Conservation (phyloP, 1,284 basidiomycete genomes). For the Lentinula novae-zelandiae region DNA sequence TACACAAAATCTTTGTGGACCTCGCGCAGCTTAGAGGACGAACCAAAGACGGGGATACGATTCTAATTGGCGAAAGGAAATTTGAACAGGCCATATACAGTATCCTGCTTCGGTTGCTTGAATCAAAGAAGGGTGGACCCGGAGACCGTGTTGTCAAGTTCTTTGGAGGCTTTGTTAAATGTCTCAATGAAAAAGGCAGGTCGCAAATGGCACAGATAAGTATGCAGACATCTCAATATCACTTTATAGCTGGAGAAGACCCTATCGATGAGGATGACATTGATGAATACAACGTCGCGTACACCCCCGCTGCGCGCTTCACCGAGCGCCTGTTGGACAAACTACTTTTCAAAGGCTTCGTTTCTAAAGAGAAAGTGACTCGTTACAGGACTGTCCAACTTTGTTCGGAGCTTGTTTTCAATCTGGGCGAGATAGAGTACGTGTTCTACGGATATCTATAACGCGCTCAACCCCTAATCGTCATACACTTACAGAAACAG, state of each 20-base stretch:
- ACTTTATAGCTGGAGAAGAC: slow-evolving; percentile 22
- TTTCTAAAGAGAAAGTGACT: slow-evolving; percentile 87
- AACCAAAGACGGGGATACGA: slow-evolving; percentile 22
- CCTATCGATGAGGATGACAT: slow-evolving; percentile 17
- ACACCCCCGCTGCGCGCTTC: slow-evolving; percentile 75
- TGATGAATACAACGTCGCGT: slow-evolving; percentile 39
- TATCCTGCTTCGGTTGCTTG: slow-evolving; percentile 63
- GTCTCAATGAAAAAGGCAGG: slow-evolving; percentile 76
- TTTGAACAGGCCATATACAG: slow-evolving; percentile 76
- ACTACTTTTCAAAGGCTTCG: slow-evolving; percentile 74
- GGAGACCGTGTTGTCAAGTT: slow-evolving; percentile 89
- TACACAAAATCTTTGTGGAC: slow-evolving; percentile 74
- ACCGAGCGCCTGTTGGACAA: slow-evolving; percentile 69
- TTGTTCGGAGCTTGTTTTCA: slow-evolving; percentile 73
- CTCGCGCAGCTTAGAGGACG: slow-evolving; percentile 50
- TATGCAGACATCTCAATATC: neutral
- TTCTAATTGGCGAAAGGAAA: slow-evolving; percentile 72
- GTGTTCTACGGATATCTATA: slow-evolving; percentile 26
- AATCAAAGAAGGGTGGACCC: slow-evolving; percentile 77
- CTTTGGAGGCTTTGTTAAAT: slow-evolving; percentile 76
- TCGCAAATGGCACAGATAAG: neutral
- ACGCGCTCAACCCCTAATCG: neutral
- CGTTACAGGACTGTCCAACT: slow-evolving; percentile 79
- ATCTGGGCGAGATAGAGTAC: slow-evolving; percentile 83
- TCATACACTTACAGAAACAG: slow-evolving; percentile 59